Conservation (phyloP, 1,284 basidiomycete species). For the Athelia sp. region DNA sequence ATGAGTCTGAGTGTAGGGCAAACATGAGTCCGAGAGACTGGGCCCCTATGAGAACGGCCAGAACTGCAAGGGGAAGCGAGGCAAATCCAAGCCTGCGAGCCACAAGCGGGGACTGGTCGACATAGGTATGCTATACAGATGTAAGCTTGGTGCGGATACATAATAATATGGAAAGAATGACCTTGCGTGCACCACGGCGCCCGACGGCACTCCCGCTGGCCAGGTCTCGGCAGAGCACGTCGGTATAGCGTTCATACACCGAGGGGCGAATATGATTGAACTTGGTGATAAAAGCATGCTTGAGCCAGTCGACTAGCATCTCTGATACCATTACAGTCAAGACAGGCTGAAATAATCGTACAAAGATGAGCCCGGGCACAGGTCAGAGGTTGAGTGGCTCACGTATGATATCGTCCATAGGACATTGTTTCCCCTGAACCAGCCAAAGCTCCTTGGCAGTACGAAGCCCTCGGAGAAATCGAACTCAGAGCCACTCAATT, state of each 20-base stretch:
- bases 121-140: constrained; percentile 69
- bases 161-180: constrained; percentile 20
- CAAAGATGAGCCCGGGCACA: not conserved
- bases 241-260: constrained; percentile 94
- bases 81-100: constrained; percentile 93
- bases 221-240: constrained; percentile 93
- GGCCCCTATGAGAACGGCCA: constrained; percentile 83
- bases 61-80: constrained; percentile 85
- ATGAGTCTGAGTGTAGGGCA: constrained; percentile 38
- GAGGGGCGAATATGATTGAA: constrained; percentile 94
- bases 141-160: not conserved
- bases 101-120: constrained; percentile 94
- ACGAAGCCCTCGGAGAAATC: constrained; percentile 66
- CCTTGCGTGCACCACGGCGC: constrained; percentile 65
- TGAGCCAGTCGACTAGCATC: constrained; percentile 97
- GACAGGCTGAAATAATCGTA: constrained; percentile 62
- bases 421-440: constrained; percentile 74
- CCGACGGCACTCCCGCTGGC: constrained; percentile 75
- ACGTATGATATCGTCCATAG: constrained; percentile 91
- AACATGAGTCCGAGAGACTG: constrained; percentile 74
- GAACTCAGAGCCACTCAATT: constrained; percentile 87
- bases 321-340: constrained; percentile 89
- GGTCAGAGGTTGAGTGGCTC: constrained; percentile 21
- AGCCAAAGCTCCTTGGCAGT: constrained; percentile 83
- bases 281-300: constrained; percentile 99